A percentile compares a stretch with the other conserved stretches of the same genome.
Evolutionary conservation across 2,329 filamentous ascomycete species (phyloP).

Genomic region (Tolypocladium amazonense): DNA sequence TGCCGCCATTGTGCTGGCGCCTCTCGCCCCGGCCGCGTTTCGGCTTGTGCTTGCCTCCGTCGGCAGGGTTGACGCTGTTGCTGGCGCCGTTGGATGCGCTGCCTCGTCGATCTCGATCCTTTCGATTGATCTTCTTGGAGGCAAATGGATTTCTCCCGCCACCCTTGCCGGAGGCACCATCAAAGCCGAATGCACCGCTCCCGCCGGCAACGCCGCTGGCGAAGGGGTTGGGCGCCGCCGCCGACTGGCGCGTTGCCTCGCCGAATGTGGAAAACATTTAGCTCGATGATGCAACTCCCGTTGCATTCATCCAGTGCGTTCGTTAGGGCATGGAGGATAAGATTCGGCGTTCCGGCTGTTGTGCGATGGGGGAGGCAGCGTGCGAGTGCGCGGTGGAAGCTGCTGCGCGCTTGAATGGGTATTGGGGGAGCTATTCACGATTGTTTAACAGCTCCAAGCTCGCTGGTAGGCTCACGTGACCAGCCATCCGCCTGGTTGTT

Average conservation of each 20-base stretch:
- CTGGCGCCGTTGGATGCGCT: slow-evolving; percentile 14
- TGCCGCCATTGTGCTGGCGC: slow-evolving; percentile 5
- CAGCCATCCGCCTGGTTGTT: too few species aligned
- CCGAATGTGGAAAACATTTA: slow-evolving; percentile 27
- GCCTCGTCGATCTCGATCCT: slow-evolving; percentile 6
- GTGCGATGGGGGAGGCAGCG: not conserved
- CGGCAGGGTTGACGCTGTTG: slow-evolving; percentile 14
- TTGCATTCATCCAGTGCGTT: slow-evolving; percentile 25
- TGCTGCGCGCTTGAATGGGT: not conserved
- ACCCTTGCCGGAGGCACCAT: slow-evolving; percentile 13
- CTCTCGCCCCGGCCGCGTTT: slow-evolving; percentile 14
- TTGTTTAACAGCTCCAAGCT: not conserved
- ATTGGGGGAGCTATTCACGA: not conserved
- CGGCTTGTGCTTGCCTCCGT: slow-evolving; percentile 9
- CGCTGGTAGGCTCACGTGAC: not conserved
- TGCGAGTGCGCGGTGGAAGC: not conserved
- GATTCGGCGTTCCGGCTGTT: not conserved
- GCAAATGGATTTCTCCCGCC: not conserved
- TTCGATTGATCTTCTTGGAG: slow-evolving; percentile 15
- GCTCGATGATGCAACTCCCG: slow-evolving; percentile 28
- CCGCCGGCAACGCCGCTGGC: slow-evolving; percentile 7
- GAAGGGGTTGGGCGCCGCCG: slow-evolving; percentile 25
- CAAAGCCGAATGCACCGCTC: slow-evolving; percentile 17
- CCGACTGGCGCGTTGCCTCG: slow-evolving; percentile 22
- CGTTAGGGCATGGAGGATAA: slow-evolving; percentile 21